Evolutionary conservation across 192 early-diverging fungal species (phyloP).

Genomic region (Chytriomyces sp.): DNA sequence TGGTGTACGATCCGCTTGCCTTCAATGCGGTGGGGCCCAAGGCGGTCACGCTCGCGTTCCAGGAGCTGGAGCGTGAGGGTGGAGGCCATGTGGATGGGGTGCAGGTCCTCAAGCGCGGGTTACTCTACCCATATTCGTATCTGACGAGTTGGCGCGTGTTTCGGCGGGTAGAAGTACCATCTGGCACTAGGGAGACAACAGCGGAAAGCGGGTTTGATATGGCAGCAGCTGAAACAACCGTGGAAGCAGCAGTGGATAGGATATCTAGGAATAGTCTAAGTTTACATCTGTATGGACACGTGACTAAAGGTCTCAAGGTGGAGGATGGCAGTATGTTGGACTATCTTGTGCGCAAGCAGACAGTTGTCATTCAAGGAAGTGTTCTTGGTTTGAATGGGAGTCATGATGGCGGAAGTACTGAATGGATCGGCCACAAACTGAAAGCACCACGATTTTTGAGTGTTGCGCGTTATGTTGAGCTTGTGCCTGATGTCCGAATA

Average conservation of each 20-base stretch:
- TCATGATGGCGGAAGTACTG: not conserved
- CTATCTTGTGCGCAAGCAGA: constrained; percentile 5
- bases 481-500: constrained; percentile 17
- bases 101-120: not conserved
- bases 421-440: constrained; percentile 11
- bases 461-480: constrained; percentile 8
- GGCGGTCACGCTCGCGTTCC: constrained; percentile 36
- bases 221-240: not conserved
- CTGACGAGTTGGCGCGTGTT: constrained; percentile 40
- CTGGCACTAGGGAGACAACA: not conserved
- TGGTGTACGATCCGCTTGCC: constrained; percentile 28
- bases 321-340: constrained; percentile 14
- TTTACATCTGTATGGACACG: constrained; percentile 40
- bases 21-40: constrained; percentile 42
- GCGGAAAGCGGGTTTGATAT: not conserved
- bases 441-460: constrained; percentile 13
- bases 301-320: constrained; percentile 28
- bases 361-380: not conserved
- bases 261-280: constrained; percentile 12
- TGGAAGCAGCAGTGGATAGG: not conserved
- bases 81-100: not conserved
- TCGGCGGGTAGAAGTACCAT: not conserved
- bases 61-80: constrained; percentile 15
- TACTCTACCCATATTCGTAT: constrained; percentile 38
- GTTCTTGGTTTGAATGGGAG: not conserved